Percentiles rank a stretch among this genome's conserved stretches.
phyloP scores from a whole-genome alignment of 768 basidiomycete species.

The Tricholoma furcatifolium region DNA sequence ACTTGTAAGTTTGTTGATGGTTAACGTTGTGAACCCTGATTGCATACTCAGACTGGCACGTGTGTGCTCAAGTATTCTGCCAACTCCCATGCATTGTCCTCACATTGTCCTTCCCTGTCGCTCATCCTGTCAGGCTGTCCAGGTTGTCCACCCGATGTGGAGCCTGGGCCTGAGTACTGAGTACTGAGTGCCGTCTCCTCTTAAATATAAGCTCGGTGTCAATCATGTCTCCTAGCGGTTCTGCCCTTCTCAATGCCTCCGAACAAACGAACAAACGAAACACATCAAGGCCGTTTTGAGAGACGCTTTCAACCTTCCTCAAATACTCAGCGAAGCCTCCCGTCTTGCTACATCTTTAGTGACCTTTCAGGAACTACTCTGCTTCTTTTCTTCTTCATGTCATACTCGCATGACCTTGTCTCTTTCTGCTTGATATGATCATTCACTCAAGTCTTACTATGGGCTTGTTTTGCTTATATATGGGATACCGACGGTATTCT shows the following conservation, averaged over 20 bases:
- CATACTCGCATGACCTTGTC: conserved; percentile 4
- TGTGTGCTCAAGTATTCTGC: too few species aligned
- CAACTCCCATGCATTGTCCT: too few species aligned
- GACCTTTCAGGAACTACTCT: neutral
- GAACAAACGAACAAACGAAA: neutral
- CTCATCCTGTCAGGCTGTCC: too few species aligned
- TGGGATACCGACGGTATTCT: neutral
- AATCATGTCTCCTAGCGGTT: too few species aligned
- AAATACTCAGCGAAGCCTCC: neutral
- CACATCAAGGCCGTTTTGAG: neutral
- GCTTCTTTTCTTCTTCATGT: neutral
- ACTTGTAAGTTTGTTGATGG: too few species aligned
- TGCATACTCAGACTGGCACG: too few species aligned
- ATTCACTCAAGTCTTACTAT: neutral
- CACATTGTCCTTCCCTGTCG: too few species aligned
- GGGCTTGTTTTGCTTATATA: neutral
- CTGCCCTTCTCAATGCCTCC: neutral
- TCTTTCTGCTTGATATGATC: conserved; percentile 6
- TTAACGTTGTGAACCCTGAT: too few species aligned
- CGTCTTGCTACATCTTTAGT: neutral
- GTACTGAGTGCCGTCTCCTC: too few species aligned
- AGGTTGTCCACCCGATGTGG: too few species aligned
- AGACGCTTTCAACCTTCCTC: neutral
- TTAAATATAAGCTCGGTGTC: too few species aligned
- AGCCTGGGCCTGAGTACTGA: too few species aligned